Percentiles rank a stretch among this genome's conserved stretches.
phyloP scores from a whole-genome alignment of 129 eudicot species.

The Heracleum sosnowskyi region DNA sequence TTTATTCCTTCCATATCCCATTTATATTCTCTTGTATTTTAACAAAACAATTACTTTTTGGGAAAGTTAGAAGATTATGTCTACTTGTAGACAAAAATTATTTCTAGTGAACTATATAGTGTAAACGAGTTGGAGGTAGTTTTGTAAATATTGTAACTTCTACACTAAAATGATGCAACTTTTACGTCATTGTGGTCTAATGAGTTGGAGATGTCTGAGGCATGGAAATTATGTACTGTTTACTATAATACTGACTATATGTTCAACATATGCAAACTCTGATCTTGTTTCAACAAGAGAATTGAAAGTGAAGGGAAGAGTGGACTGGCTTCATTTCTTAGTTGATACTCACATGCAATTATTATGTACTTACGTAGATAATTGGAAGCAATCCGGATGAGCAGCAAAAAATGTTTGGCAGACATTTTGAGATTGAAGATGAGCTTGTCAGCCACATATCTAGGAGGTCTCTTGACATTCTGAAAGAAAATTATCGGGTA shows the following conservation, averaged over 20 bases:
- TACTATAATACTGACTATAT: neutral
- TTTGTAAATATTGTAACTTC: no score
- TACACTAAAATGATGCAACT: no score
- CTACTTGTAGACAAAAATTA: no score
- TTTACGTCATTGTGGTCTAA: no score
- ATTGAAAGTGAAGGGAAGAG: neutral
- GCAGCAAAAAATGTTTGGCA: constrained; percentile 89
- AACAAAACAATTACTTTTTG: no score
- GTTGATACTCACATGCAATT: constrained; percentile 1
- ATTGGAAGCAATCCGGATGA: constrained; percentile 80
- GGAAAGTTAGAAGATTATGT: no score
- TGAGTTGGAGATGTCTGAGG: no score
- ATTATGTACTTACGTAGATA: constrained; percentile 31
- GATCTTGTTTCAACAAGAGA: neutral
- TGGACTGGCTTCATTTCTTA: neutral
- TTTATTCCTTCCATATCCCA: no score
- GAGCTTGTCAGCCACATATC: constrained; percentile 91
- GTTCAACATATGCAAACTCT: neutral
- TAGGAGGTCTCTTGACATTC: constrained; percentile 69
- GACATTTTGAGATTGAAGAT: constrained; percentile 91
- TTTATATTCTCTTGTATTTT: no score
- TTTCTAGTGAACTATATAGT: no score
- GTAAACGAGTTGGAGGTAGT: no score
- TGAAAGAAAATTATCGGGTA: constrained; percentile 84
- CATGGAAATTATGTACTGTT: no score